phyloP scores from a whole-genome alignment of 1,139 yeast species.

The Sugiyamaella japonica region DNA sequence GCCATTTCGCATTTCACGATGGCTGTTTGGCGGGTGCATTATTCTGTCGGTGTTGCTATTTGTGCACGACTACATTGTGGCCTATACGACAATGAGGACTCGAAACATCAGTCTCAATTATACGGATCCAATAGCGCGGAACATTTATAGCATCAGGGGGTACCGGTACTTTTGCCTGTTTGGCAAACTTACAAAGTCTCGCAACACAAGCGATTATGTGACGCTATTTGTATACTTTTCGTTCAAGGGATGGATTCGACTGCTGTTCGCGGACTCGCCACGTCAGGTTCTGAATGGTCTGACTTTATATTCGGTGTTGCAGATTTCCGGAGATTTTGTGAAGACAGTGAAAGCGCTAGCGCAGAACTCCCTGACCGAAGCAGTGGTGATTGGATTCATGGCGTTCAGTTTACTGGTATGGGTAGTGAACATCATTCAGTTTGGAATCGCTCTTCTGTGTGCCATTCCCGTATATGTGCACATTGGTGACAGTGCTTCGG shows the following conservation, averaged over 20 bases:
- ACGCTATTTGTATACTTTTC: conserved; percentile 69
- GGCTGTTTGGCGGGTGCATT: conserved; percentile 85
- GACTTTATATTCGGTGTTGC: conserved; percentile 59
- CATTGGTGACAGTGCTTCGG: conserved; percentile 42
- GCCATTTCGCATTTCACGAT: conserved; percentile 65
- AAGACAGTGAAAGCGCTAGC: conserved; percentile 61
- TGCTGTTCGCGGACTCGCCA: conserved; percentile 80
- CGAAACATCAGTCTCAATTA: conserved; percentile 70
- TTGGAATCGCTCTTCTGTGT: conserved; percentile 57
- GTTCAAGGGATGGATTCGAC: conserved; percentile 61
- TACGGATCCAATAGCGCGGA: conserved; percentile 64
- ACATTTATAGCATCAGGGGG: conserved; percentile 54
- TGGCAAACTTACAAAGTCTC: conserved; percentile 63
- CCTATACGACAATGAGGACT: conserved; percentile 57
- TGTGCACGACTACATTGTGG: conserved; percentile 60
- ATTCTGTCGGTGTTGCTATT: conserved; percentile 66
- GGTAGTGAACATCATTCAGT: conserved; percentile 64
- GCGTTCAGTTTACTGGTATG: conserved; percentile 73
- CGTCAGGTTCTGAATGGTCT: conserved; percentile 81
- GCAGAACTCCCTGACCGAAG: conserved; percentile 58
- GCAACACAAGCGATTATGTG: conserved; percentile 62
- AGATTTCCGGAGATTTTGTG: conserved; percentile 49
- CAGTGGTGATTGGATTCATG: conserved; percentile 73
- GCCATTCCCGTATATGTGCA: conserved; percentile 57
- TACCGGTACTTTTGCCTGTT: conserved; percentile 74